Evolutionary conservation across 1,284 basidiomycete species (phyloP).

Genomic region (Puccinia hordei): DNA sequence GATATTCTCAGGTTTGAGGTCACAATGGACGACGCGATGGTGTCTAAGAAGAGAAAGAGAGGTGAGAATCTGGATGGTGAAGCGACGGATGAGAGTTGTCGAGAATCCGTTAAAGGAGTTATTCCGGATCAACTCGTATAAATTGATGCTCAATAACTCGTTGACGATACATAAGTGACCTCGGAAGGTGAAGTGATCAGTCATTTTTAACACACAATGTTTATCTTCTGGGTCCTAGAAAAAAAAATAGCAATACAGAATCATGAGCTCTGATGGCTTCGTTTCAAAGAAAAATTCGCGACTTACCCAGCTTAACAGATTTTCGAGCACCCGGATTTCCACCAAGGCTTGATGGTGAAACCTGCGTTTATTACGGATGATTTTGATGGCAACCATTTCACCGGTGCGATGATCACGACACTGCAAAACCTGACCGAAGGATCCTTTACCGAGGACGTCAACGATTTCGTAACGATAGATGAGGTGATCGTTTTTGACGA

Average conservation of each 20-base stretch:
- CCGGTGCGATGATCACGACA: slow-evolving; percentile 98
- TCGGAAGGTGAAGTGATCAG: slow-evolving; percentile 97
- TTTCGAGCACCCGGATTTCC: slow-evolving; percentile 97
- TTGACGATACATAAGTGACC: slow-evolving; percentile 98
- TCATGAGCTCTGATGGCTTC: neutral
- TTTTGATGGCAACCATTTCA: slow-evolving; percentile 94
- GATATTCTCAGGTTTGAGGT: slow-evolving; percentile 99
- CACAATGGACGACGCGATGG: slow-evolving; percentile 98
- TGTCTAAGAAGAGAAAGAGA: slow-evolving; percentile 90
- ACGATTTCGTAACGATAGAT: slow-evolving; percentile 94
- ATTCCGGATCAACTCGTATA: slow-evolving; percentile 99
- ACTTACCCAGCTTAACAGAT: slow-evolving; percentile 89
- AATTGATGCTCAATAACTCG: slow-evolving; percentile 95
- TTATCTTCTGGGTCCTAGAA: slow-evolving; percentile 88
- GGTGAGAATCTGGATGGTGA: slow-evolving; percentile 91
- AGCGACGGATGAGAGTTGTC: slow-evolving; percentile 87
- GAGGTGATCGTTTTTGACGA: slow-evolving; percentile 87
- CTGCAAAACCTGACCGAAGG: slow-evolving; percentile 94
- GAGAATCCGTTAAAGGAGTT: slow-evolving; percentile 98
- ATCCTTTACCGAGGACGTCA: slow-evolving; percentile 91
- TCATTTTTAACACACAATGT: slow-evolving; percentile 97
- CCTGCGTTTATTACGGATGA: slow-evolving; percentile 98
- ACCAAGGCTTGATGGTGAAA: slow-evolving; percentile 98
- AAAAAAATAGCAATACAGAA: neutral
- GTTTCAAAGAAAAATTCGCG: neutral